Evolutionary conservation across 2,329 filamentous ascomycete species (phyloP).

Genomic region (Aspergillus sp.): DNA sequence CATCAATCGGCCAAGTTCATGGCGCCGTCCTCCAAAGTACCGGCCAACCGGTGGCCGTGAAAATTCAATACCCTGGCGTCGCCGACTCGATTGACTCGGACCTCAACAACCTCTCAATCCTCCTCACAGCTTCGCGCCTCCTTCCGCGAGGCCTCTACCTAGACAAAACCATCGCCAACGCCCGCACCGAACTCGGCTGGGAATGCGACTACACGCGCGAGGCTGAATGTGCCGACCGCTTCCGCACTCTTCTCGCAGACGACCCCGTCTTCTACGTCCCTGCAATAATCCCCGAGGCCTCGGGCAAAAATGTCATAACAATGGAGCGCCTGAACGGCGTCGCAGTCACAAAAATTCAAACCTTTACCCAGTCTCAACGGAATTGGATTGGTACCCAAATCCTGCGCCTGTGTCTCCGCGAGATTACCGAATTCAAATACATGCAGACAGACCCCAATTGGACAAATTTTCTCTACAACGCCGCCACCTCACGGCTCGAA

Average conservation of each 20-base stretch:
- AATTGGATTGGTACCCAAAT: slow-evolving; percentile 98
- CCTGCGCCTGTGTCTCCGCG: slow-evolving; percentile 85
- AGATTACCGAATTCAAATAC: slow-evolving; percentile 92
- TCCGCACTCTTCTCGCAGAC: slow-evolving; percentile 74
- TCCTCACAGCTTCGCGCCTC: slow-evolving; percentile 86
- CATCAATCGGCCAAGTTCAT: slow-evolving; percentile 97
- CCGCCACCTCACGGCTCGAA: slow-evolving; percentile 72
- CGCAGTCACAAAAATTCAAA: slow-evolving; percentile 78
- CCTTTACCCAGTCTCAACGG: slow-evolving; percentile 78
- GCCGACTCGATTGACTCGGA: slow-evolving; percentile 96
- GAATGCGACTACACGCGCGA: slow-evolving; percentile 95
- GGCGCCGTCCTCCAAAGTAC: slow-evolving; percentile 77
- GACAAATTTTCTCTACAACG: slow-evolving; percentile 97
- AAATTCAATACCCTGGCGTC: slow-evolving; percentile 96
- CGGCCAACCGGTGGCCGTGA: slow-evolving; percentile 82
- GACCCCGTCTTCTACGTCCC: slow-evolving; percentile 83
- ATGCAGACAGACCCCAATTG: slow-evolving; percentile 99
- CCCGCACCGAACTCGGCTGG: slow-evolving; percentile 88
- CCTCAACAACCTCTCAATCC: slow-evolving; percentile 86
- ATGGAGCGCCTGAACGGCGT: slow-evolving; percentile 89
- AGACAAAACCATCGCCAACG: slow-evolving; percentile 96
- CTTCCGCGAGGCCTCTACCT: slow-evolving; percentile 91
- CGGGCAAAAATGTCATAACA: slow-evolving; percentile 83
- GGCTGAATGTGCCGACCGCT: slow-evolving; percentile 77
- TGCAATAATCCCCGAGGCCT: slow-evolving; percentile 75